phyloP scores from a whole-genome alignment of 257 asterid genomes.

The Petunia axillaris region DNA sequence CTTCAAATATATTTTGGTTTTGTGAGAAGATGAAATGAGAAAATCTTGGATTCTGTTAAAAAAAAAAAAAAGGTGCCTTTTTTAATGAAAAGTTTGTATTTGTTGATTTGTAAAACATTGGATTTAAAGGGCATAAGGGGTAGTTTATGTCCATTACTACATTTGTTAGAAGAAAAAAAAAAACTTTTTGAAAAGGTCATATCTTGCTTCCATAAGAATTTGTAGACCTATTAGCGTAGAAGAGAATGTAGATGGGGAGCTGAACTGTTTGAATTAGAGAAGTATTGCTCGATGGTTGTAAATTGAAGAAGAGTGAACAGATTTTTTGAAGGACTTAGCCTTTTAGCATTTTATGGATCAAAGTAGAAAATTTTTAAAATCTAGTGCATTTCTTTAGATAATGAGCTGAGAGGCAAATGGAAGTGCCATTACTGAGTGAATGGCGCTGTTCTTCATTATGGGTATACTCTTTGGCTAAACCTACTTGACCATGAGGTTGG shows the following conservation, averaged over 20 bases:
- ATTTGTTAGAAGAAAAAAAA: neutral
- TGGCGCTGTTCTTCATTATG: neutral
- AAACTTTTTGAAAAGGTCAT: neutral
- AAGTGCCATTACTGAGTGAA: neutral
- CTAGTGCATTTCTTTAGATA: neutral
- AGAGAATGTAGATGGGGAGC: neutral
- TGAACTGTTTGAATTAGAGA: neutral
- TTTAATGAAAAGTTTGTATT: neutral
- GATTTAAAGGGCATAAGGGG: neutral
- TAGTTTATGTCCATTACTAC: neutral
- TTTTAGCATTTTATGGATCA: neutral
- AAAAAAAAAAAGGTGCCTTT: neutral
- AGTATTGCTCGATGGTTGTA: neutral
- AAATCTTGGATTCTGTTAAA: no score
- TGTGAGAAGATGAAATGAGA: no score
- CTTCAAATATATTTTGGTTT: no score
- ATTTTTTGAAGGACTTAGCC: neutral
- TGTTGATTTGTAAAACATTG: neutral
- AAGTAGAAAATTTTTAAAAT: neutral
- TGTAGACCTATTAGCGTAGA: slow-evolving; percentile 6
- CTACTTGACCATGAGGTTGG: neutral
- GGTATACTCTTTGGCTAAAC: neutral
- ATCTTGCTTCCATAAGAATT: neutral
- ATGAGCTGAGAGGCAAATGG: neutral
- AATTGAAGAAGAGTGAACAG: neutral